phyloP scores from a whole-genome alignment of 2,329 filamentous ascomycete species.

The Rhinocladiella similis region DNA sequence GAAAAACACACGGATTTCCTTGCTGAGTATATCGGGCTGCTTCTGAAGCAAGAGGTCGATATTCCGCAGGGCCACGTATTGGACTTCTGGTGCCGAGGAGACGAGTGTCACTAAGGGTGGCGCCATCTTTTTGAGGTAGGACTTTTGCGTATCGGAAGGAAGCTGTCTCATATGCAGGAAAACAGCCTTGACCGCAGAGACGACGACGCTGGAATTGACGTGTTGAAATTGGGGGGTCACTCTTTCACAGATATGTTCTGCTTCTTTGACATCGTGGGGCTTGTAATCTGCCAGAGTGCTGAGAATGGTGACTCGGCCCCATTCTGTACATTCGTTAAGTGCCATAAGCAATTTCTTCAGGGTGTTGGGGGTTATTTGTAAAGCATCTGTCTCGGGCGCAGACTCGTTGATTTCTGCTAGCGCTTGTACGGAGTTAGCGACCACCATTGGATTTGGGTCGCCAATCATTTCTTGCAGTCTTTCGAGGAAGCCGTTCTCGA shows the following conservation, averaged over 20 bases:
- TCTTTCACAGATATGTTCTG: slow-evolving; percentile 96
- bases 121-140: slow-evolving; percentile 98
- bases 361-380: slow-evolving; percentile 77
- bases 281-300: slow-evolving; percentile 87
- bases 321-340: slow-evolving; percentile 96
- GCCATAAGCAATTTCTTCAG: slow-evolving; percentile 96
- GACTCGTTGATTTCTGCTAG: slow-evolving; percentile 88
- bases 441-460: slow-evolving; percentile 98
- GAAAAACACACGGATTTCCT: slow-evolving; percentile 97
- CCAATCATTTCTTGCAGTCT: slow-evolving; percentile 92
- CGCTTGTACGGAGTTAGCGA: slow-evolving; percentile 94
- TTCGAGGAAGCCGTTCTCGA: slow-evolving; percentile 96
- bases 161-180: slow-evolving; percentile 93
- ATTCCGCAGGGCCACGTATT: slow-evolving; percentile 94
- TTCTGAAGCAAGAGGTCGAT: slow-evolving; percentile 95
- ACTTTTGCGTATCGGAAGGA: slow-evolving; percentile 73
- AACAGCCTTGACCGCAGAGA: slow-evolving; percentile 96
- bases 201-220: slow-evolving; percentile 92
- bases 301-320: slow-evolving; percentile 92
- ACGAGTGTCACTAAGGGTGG: slow-evolving; percentile 93
- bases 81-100: slow-evolving; percentile 92
- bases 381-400: slow-evolving; percentile 83
- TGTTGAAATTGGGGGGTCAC: slow-evolving; percentile 97
- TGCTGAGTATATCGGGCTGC: slow-evolving; percentile 93
- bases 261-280: slow-evolving; percentile 85